A percentile compares a stretch with the other conserved stretches of the same genome.
phyloP scores from a whole-genome alignment of 495 filamentous ascomycete species.

The Penicillium cosmopolitanum region DNA sequence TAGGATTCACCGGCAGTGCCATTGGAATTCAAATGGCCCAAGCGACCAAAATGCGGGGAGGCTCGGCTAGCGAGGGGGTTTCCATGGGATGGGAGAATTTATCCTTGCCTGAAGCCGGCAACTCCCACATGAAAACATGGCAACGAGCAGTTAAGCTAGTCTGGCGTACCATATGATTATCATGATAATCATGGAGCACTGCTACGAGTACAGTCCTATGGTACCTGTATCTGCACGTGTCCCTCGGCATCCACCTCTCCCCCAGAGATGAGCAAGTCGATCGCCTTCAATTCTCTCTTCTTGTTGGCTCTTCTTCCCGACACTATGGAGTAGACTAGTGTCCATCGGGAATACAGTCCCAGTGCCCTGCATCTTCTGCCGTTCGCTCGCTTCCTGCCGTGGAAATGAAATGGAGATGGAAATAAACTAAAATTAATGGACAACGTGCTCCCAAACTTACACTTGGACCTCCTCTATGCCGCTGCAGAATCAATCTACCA shows the following conservation, averaged over 20 bases:
- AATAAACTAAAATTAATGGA: neutral
- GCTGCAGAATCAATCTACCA: neutral
- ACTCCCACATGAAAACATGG: constrained; percentile 1
- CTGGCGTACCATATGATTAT: neutral
- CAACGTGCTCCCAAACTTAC: constrained; percentile 7
- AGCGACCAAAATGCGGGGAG: constrained; percentile 4
- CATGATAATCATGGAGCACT: neutral
- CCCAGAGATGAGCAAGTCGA: constrained; percentile 1
- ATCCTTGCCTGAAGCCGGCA: neutral
- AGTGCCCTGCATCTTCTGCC: neutral
- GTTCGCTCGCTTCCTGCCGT: constrained; percentile 4
- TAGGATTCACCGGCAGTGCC: constrained; percentile 4
- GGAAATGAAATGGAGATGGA: neutral
- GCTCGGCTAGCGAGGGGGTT: neutral
- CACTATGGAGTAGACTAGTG: neutral
- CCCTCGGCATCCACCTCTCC: constrained; percentile 2
- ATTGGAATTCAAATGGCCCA: neutral
- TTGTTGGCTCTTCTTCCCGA: constrained; percentile 3
- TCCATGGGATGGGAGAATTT: neutral
- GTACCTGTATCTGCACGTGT: neutral
- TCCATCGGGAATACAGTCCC: neutral
- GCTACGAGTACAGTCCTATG: neutral
- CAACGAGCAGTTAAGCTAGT: neutral
- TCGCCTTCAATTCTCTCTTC: neutral
- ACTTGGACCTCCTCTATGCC: constrained; percentile 2